These are phyloP conservation scores for Typha latifolia DNA, from an alignment of 176 grass and related monocot genomes.

Conservation along the genomic window DNA sequence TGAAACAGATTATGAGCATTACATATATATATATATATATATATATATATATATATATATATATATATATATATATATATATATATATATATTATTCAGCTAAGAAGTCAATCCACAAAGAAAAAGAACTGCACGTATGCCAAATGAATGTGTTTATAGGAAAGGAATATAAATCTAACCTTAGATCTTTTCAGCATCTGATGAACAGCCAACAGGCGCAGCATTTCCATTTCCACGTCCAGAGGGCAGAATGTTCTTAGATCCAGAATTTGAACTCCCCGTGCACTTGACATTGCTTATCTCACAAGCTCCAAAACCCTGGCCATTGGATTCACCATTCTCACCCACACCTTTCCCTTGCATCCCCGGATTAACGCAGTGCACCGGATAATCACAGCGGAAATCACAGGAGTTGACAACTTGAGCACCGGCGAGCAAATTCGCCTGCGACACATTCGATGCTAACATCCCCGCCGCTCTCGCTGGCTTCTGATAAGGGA, in stretches of 20 bases:
- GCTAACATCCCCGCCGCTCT: conserved; percentile 3
- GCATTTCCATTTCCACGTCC: not conserved
- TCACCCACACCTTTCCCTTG: conserved; percentile 17
- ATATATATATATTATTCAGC: too few species aligned
- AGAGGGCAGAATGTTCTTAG: not conserved
- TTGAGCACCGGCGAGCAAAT: conserved; percentile 27
- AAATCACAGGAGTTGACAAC: conserved; percentile 74
- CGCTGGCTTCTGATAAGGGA: conserved; percentile 61
- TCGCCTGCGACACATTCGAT: conserved; percentile 20
- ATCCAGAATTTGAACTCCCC: conserved; percentile 3
- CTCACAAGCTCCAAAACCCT: conserved; percentile 14
- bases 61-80: too few species aligned
- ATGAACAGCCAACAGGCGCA: not conserved
- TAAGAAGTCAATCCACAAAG: too few species aligned
- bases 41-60: too few species aligned
- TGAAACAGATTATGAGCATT: too few species aligned
- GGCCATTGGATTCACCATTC: not conserved
- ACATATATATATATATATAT: too few species aligned
- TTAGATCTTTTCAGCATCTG: conserved; percentile 3
- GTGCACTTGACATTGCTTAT: conserved; percentile 1
- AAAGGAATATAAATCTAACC: not conserved
- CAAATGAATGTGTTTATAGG: too few species aligned
- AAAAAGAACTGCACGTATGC: too few species aligned
- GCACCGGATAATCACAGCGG: conserved; percentile 63
- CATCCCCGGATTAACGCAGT: conserved; percentile 38